Evolutionary conservation across 2,329 filamentous ascomycete genomes (phyloP).

Genomic region (Nothomitra cinnamomea): DNA sequence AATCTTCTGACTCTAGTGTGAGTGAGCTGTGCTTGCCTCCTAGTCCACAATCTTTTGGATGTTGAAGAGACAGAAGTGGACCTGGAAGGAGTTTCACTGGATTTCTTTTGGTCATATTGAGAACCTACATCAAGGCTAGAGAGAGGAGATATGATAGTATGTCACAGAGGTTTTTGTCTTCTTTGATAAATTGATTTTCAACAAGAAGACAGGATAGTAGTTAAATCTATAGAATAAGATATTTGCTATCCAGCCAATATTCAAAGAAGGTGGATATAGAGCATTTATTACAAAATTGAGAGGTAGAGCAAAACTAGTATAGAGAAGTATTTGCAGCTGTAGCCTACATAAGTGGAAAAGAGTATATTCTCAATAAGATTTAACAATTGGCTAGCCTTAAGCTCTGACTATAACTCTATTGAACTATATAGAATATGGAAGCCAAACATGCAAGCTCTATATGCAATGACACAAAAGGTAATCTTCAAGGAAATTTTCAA

Average conservation of each 20-base stretch:
- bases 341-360: no score
- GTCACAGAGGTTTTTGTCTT: neutral
- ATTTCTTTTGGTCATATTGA: neutral
- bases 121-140: neutral
- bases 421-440: no score
- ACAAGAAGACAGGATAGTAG: neutral
- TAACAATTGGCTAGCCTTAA: no score
- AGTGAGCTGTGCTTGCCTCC: neutral
- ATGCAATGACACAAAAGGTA: no score
- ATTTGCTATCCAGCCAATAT: no score
- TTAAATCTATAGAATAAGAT: neutral
- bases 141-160: neutral
- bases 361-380: no score
- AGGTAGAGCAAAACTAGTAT: no score
- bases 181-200: neutral
- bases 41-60: neutral
- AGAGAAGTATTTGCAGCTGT: no score
- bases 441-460: no score
- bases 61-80: neutral
- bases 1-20: neutral
- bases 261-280: neutral
- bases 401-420: no score
- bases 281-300: no score
- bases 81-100: neutral
- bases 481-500: no score